Percentiles rank a stretch among this genome's conserved stretches.
These are phyloP conservation scores for Aspergillus ostianus DNA, from an alignment of 495 filamentous ascomycete species.

Conservation along the genomic window DNA sequence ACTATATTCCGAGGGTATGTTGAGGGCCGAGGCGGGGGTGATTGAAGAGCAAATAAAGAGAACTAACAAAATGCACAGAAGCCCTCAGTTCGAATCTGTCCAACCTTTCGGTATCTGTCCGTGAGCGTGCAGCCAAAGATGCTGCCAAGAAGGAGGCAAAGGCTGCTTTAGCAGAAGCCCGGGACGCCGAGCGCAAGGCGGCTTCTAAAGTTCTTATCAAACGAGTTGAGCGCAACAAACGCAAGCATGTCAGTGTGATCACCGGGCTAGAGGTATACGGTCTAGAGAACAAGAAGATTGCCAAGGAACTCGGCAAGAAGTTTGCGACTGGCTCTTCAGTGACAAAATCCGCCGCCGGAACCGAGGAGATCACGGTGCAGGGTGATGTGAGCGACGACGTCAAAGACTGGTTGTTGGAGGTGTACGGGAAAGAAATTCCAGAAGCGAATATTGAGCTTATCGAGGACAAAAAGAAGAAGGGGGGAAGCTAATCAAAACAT, in stretches of 20 bases:
- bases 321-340: slow-evolving; percentile 91
- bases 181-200: slow-evolving; percentile 72
- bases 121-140: slow-evolving; percentile 90
- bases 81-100: slow-evolving; percentile 78
- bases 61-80: slow-evolving; percentile 49
- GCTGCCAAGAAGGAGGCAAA: slow-evolving; percentile 93
- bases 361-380: slow-evolving; percentile 97
- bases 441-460: slow-evolving; percentile 92
- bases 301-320: slow-evolving; percentile 48
- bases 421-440: slow-evolving; percentile 76
- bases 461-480: slow-evolving; percentile 88
- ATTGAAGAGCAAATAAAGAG: neutral
- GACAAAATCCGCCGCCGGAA: slow-evolving; percentile 79
- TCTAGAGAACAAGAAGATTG: slow-evolving; percentile 85
- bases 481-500: slow-evolving; percentile 9
- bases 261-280: slow-evolving; percentile 85
- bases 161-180: slow-evolving; percentile 77
- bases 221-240: slow-evolving; percentile 95
- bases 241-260: slow-evolving; percentile 93
- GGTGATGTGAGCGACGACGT: slow-evolving; percentile 96
- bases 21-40: neutral
- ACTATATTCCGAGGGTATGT: slow-evolving; percentile 79
- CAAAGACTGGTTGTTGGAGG: slow-evolving; percentile 82
- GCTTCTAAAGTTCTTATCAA: slow-evolving; percentile 85
- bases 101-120: slow-evolving; percentile 80